Evolutionary conservation across 2,329 filamentous ascomycete species (phyloP), one percentile per base, ranked within the genome.

Genomic region (Pezicula neosporulosa): DNA sequence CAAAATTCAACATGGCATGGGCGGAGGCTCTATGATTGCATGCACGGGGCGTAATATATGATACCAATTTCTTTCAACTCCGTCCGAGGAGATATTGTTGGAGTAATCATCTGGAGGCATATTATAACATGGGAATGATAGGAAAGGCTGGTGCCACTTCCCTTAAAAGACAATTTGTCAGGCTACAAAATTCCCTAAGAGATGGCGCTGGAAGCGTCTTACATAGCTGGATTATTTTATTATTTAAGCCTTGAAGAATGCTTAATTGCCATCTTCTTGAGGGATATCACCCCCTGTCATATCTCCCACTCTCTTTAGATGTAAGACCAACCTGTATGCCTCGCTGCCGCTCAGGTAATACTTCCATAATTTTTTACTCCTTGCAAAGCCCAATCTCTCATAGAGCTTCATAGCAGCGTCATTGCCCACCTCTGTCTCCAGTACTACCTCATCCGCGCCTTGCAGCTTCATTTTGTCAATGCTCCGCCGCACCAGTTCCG

Each of bases 331-430:
- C 39, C 94, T 81, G 68, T 94, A 99, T 2, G 94, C 94, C 50
- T 91, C 96, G 67, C 90, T 99, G 10, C 94, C 94, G 65, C 97
- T 99, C 38, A 99, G 74, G 63, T 99, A 99, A 67, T 99, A 99
- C 41, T 94, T 80, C 70, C 97, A 92, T 48, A 99, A 72, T 54
- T 91, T 89, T 71, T 99, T 99, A 54, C 90, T 96, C 47, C 93
- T 80, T 19, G 97, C 70, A 65, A 99, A 99, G 0, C 94, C 94
- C 7, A 99, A 77, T 1, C 91, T 80, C 69, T 99, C 93, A 70
- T 99, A 99, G 9, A 99, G 75, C 58, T 90, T 88, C 75, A 97
- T 90, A 18, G 92, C 94, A 1, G 91, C 86, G 1, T 84, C 82
- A 66, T 99, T 99, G 15, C 87, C 90, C 69, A 95, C 90, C 72